These are phyloP conservation scores for Chrysanthemum lavandulifolium DNA, from an alignment of 129 eudicot species.

Conservation along the genomic window DNA sequence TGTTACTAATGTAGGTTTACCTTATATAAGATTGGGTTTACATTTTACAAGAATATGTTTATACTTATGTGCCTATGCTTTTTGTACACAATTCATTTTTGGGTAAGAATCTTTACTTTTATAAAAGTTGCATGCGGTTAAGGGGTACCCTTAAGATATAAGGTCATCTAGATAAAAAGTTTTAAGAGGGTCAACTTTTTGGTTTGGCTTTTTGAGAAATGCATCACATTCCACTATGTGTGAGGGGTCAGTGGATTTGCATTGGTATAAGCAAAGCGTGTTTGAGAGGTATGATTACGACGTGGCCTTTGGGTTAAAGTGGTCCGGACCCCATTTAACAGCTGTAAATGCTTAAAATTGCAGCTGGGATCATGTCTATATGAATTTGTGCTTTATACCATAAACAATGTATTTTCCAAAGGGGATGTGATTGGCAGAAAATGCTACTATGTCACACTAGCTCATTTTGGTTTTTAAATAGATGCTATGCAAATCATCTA, in stretches of 20 bases:
- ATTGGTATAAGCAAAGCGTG: conserved; percentile 49
- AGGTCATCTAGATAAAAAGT: conserved; percentile 23
- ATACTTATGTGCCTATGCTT: no score
- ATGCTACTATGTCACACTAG: neutral
- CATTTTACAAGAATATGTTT: no score
- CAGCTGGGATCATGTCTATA: neutral
- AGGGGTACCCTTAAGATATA: conserved; percentile 18
- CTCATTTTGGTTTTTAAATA: no score
- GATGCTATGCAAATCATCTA: no score
- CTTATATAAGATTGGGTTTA: neutral
- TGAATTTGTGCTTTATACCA: conserved; percentile 24
- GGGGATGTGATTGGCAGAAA: neutral
- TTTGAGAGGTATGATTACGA: conserved; percentile 47
- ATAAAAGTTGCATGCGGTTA: conserved; percentile 35
- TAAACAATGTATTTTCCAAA: neutral
- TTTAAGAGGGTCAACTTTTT: conserved; percentile 9
- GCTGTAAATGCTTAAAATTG: conserved; percentile 24
- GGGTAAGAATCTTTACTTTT: conserved; percentile 31
- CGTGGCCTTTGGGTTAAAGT: conserved; percentile 52
- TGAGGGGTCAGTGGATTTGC: conserved; percentile 28
- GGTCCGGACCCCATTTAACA: conserved; percentile 13
- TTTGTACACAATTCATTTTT: neutral
- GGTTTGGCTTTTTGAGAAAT: conserved; percentile 29
- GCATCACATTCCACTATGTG: conserved; percentile 25
- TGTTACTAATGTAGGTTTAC: conserved; percentile 37